Conservation (phyloP, 768 basidiomycete genomes). For the Leccinum uliginosum region DNA sequence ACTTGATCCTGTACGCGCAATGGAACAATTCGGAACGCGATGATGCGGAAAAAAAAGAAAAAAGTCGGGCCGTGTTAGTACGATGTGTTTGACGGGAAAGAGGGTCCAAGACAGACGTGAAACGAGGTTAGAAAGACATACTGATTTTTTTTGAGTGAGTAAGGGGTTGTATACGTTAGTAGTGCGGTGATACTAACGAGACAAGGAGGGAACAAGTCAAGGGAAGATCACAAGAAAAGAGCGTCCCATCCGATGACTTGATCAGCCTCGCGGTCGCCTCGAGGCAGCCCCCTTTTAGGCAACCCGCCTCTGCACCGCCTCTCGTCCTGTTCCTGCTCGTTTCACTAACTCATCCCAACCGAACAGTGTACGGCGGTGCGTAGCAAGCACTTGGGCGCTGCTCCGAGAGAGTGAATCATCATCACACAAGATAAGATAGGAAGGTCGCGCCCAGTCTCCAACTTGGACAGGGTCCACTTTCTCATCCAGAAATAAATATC, state of each 20-base stretch:
- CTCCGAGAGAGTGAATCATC: neutral
- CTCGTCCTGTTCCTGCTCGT: neutral
- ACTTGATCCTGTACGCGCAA: conserved; percentile 13
- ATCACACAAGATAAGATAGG: too few relatives aligned
- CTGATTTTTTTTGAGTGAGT: neutral
- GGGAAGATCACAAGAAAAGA: neutral
- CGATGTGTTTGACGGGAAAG: neutral
- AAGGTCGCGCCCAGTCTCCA: neutral
- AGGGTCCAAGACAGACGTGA: neutral
- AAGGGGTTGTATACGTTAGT: neutral
- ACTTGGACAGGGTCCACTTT: conserved; percentile 10
- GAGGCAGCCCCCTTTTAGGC: conserved; percentile 17
- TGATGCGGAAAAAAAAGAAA: neutral
- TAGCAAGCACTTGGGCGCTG: neutral
- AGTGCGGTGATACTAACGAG: conserved; percentile 9
- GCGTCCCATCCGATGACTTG: conserved; percentile 2
- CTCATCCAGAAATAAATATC: conserved; percentile 11
- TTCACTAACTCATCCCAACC: neutral
- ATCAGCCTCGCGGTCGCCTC: conserved; percentile 24
- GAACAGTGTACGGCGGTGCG: neutral
- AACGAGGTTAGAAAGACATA: conserved; percentile 2
- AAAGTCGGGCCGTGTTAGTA: conserved; percentile 4
- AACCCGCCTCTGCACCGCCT: conserved; percentile 2
- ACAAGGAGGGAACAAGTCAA: neutral
- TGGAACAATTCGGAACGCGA: conserved; percentile 22